Evolutionary conservation across 1,139 yeast species (phyloP).

Genomic region (Spathaspora sp.): DNA sequence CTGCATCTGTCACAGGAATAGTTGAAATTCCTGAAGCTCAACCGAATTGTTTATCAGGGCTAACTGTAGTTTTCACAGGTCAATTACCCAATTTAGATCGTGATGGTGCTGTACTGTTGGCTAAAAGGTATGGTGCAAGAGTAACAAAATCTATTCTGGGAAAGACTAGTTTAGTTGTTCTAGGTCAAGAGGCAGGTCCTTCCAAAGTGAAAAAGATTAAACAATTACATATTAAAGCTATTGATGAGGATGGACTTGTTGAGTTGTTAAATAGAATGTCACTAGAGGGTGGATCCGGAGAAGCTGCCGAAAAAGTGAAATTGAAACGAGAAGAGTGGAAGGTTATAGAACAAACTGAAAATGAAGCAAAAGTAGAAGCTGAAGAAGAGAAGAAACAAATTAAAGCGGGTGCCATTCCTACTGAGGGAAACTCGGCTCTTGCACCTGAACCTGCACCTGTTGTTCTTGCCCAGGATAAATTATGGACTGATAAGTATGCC

Average conservation of each 20-base stretch:
- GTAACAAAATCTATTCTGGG: conserved; percentile 86
- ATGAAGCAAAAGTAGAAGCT: conserved; percentile 18
- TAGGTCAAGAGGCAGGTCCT: conserved; percentile 97
- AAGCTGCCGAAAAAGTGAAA: conserved; percentile 69
- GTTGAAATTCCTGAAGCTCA: conserved; percentile 69
- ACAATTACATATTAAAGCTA: conserved; percentile 70
- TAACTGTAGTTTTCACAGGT: conserved; percentile 94
- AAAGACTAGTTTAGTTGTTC: conserved; percentile 82
- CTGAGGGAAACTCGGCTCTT: conserved; percentile 14
- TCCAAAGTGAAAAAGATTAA: conserved; percentile 84
- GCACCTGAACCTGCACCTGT: conserved; percentile 2
- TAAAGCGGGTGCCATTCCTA: conserved; percentile 9
- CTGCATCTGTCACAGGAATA: conserved; percentile 40
- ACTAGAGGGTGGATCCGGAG: conserved; percentile 86
- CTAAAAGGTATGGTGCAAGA: conserved; percentile 89
- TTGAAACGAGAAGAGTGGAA: conserved; percentile 61
- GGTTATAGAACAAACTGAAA: conserved; percentile 49
- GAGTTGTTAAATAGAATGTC: conserved; percentile 82
- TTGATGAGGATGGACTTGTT: conserved; percentile 83
- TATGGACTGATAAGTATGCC: conserved; percentile 95
- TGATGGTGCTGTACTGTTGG: conserved; percentile 69
- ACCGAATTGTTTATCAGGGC: conserved; percentile 79
- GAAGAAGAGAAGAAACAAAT: conserved; percentile 17
- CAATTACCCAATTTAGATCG: conserved; percentile 78
- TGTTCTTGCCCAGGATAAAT: conserved; percentile 41